Percentiles rank a stretch among this genome's conserved stretches.
phyloP scores from a whole-genome alignment of 202 grass and related monocot genomes.

The Zizania palustris region DNA sequence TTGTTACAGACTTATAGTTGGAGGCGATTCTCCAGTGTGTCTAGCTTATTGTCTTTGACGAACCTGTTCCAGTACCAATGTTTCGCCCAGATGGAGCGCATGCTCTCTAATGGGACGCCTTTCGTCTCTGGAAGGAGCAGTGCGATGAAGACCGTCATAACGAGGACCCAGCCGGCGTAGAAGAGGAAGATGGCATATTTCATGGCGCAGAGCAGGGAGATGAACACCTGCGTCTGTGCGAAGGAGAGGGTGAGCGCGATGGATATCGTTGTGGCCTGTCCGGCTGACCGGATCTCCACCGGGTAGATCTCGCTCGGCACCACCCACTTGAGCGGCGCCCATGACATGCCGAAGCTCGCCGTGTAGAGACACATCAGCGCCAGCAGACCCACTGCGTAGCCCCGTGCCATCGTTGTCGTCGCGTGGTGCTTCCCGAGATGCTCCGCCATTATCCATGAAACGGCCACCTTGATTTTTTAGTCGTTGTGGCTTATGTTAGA shows the following conservation, averaged over 20 bases:
- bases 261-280: no score
- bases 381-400: slow-evolving; percentile 54
- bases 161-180: no score
- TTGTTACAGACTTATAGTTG: no score
- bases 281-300: no score
- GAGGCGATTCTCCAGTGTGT: slow-evolving; percentile 15
- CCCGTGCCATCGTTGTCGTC: slow-evolving; percentile 29
- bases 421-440: slow-evolving; percentile 33
- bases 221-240: no score
- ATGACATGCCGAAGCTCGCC: slow-evolving; percentile 59
- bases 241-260: no score
- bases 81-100: slow-evolving; percentile 34
- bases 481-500: no score
- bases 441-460: slow-evolving; percentile 27
- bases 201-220: no score
- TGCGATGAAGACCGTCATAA: slow-evolving; percentile 39
- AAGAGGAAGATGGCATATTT: no score
- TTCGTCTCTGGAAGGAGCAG: slow-evolving; percentile 48
- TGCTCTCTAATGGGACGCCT: slow-evolving; percentile 47
- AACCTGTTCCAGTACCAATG: slow-evolving; percentile 54
- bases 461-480: slow-evolving; percentile 9
- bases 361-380: slow-evolving; percentile 51
- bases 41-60: slow-evolving; percentile 5
- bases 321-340: slow-evolving; percentile 73
- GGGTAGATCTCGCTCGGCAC: no score